Base-by-base conservation (phyloP, 148 eudicot species). In the Chenopodium berlandieri region DNA sequence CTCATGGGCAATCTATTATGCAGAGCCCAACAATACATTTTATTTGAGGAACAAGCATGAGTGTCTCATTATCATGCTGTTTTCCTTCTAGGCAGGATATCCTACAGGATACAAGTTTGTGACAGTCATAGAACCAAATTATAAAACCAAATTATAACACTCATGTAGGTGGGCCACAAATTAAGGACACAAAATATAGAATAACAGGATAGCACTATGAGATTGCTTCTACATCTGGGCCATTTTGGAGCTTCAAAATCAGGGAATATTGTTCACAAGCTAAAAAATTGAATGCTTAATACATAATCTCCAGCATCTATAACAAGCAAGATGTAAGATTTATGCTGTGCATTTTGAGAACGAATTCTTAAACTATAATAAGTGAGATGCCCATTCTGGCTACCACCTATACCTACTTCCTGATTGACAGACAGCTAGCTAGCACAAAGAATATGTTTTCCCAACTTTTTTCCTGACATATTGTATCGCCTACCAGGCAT, bases 371-470 rank as follows among this genome's bases (percentile, higher is more conserved):
- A 52, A 79, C 30, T 65, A 3, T 48, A 4, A 32, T 17, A 37
- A 25, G 46, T 58, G 8, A 12, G 69, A 23, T 70, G 30, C 23
- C 37, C 19, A 8, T 20, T 62, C 25, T n/a, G 25, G 7, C 66
- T n/a, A 62, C 66, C 66, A 62, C 25, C 66, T 62, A 9, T 62
- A 71, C 30, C 17, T 40, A 71, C 0, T 4, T 14, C 14, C 46
- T 37, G 71, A 25, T 50, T 31, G 69, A 2, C 60, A 71, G 69
- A 71, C 76, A 78, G 14, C 23, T n/a, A 44, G 22, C 76, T n/a
- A 44, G 22, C 76, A 79, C 69, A 65, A 11, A 23, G 44, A 71
- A 40, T 70, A 14, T 9, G 2, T 73, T 23, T 1, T 52, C 46
- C 74, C 75, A 40, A 44, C 25, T 46, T 25, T 73, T 52, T 30